phyloP scores from a whole-genome alignment of 2,329 filamentous ascomycete species.

The Fusarium bulbicola region DNA sequence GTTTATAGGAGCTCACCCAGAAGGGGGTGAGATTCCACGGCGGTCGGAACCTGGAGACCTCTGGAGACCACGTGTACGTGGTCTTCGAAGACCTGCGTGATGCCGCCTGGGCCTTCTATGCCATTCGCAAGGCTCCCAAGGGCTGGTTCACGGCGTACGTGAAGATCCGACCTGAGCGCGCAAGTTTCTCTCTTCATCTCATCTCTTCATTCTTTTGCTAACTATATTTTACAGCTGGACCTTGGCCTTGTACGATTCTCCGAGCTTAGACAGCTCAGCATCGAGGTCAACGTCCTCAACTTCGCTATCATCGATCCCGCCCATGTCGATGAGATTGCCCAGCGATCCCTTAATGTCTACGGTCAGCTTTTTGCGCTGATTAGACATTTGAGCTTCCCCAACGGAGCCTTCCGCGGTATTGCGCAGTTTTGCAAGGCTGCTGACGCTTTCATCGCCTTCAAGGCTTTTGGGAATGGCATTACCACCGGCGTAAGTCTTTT shows the following conservation, averaged over 20 bases:
- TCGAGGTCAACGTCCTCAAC: constrained; percentile 38
- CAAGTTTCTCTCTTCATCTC: neutral
- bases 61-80: constrained; percentile 58
- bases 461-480: constrained; percentile 44
- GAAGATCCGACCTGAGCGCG: constrained; percentile 16
- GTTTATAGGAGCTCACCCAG: constrained; percentile 50
- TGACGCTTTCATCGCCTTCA: constrained; percentile 52
- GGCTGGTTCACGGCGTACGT: constrained; percentile 54
- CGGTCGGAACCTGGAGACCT: constrained; percentile 47
- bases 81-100: constrained; percentile 70
- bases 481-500: constrained; percentile 39
- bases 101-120: constrained; percentile 60
- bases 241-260: constrained; percentile 6
- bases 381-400: constrained; percentile 51
- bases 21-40: constrained; percentile 50
- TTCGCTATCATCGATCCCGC: constrained; percentile 36
- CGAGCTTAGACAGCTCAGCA: constrained; percentile 43
- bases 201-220: neutral
- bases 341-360: constrained; percentile 53
- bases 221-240: neutral
- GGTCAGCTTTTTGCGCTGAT: constrained; percentile 64
- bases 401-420: constrained; percentile 57
- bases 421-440: constrained; percentile 63
- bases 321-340: constrained; percentile 48
- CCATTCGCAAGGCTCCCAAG: constrained; percentile 53